phyloP scores from a whole-genome alignment of 2,329 filamentous ascomycete species.

The Ascochyta koolunga region DNA sequence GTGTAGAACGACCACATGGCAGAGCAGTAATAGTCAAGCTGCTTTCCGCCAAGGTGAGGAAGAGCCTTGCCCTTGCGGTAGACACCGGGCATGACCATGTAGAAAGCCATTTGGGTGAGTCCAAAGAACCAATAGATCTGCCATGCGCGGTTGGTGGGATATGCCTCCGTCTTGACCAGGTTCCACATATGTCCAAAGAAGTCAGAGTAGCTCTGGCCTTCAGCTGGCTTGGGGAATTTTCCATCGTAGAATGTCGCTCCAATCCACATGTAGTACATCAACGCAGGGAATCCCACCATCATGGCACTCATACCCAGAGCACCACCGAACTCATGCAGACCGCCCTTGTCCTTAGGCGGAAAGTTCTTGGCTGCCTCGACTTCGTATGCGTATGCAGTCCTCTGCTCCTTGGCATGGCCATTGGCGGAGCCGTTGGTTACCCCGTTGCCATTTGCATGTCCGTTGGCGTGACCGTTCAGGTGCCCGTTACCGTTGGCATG shows the following conservation, averaged over 20 bases:
- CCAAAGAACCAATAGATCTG: slow-evolving; percentile 94
- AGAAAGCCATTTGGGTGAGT: slow-evolving; percentile 80
- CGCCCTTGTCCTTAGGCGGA: slow-evolving; percentile 51
- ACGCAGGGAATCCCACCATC: slow-evolving; percentile 89
- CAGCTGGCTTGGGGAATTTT: slow-evolving; percentile 70
- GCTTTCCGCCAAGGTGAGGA: slow-evolving; percentile 79
- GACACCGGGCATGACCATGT: slow-evolving; percentile 85
- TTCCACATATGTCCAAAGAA: slow-evolving; percentile 74
- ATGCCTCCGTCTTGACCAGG: slow-evolving; percentile 83
- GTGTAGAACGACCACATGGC: slow-evolving; percentile 86
- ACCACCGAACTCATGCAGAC: slow-evolving; percentile 83
- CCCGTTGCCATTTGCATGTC: slow-evolving; percentile 43
- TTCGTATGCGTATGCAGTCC: slow-evolving; percentile 20
- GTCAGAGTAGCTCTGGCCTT: slow-evolving; percentile 70
- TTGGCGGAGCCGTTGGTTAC: slow-evolving; percentile 35
- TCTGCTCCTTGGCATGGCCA: slow-evolving; percentile 35
- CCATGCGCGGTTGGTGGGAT: slow-evolving; percentile 83
- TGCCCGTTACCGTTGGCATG: slow-evolving; percentile 23
- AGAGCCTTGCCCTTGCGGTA: slow-evolving; percentile 88
- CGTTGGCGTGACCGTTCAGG: slow-evolving; percentile 46
- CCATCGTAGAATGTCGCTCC: slow-evolving; percentile 92
- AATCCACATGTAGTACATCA: slow-evolving; percentile 99
- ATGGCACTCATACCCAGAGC: slow-evolving; percentile 77
- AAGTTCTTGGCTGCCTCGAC: slow-evolving; percentile 47
- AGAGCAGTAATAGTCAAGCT: slow-evolving; percentile 94